Percentiles rank a stretch among this genome's conserved stretches.
phyloP scores from a whole-genome alignment of 1,284 basidiomycete species.

The Pseudozyma sp. region DNA sequence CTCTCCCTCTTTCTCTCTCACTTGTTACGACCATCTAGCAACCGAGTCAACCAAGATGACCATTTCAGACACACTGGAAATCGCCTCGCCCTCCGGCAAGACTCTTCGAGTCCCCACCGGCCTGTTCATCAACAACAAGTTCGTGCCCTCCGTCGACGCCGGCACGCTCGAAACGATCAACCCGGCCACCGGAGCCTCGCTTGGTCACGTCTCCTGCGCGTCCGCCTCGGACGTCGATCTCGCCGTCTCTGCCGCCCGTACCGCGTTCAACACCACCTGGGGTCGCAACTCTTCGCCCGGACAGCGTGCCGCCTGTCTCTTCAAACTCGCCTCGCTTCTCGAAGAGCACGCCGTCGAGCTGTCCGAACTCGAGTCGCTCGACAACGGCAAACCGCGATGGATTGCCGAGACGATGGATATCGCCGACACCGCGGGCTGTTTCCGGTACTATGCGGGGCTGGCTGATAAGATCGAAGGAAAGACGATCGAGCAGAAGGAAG shows the following conservation, averaged over 20 bases:
- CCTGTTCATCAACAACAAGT: conserved; percentile 60
- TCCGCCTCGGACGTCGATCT: conserved; percentile 51
- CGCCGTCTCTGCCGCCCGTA: conserved; percentile 54
- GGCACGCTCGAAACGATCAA: conserved; percentile 53
- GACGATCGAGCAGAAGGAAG: conserved; percentile 80
- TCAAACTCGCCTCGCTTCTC: conserved; percentile 80
- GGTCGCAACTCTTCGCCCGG: conserved; percentile 38
- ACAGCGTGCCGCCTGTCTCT: conserved; percentile 74
- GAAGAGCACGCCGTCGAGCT: conserved; percentile 79
- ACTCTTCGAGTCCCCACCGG: conserved; percentile 45
- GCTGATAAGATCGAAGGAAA: conserved; percentile 87
- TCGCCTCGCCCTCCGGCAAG: conserved; percentile 65
- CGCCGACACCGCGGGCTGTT: conserved; percentile 73
- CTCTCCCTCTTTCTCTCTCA: no score
- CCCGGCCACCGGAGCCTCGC: conserved; percentile 53
- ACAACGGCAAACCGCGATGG: conserved; percentile 82
- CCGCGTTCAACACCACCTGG: conserved; percentile 54
- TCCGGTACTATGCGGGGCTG: conserved; percentile 75
- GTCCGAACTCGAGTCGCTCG: conserved; percentile 71
- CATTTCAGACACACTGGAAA: conserved; percentile 45
- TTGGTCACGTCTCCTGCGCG: conserved; percentile 52
- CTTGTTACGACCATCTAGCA: neutral
- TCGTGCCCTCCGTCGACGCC: conserved; percentile 43
- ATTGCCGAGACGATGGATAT: conserved; percentile 78
- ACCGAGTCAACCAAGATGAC: conserved; percentile 24